Evolutionary conservation across 331 rosid species (phyloP), one percentile per base, ranked within the genome.

Genomic region (Acacia concinna): DNA sequence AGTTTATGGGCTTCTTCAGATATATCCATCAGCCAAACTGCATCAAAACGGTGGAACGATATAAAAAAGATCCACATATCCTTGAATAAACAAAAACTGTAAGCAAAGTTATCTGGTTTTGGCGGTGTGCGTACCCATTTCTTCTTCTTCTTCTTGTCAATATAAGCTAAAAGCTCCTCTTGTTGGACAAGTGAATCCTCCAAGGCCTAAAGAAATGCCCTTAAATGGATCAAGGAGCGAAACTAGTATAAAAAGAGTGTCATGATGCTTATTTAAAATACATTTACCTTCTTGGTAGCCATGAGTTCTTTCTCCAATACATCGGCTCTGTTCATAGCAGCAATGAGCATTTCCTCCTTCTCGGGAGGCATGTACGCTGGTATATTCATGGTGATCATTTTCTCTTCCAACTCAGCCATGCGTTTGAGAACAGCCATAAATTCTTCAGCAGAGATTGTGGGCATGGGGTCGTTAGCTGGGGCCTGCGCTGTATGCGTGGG

Each of bases 331-430:
- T 49, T 67, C 12, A 86, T 49, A 11, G 97, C 92, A 43, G 89
- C 81, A 68, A 88, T 80, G 51, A 95, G 85, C 87, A 90, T 78
- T 69, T 88, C 94, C 83, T 90, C 99, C 88, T 93, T 90, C 83
- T 89, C 96, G 18, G 86, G 89, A 7, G 97, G 96, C 91, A 89
- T 83, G 85, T 66, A 57, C 20, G 76, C 32, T 21, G 80, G 86
- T 38, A 78, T 73, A 73, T 87, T 91, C 82, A 94, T 68, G 81
- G 64, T 79, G n/a, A 43, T 46, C 83, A 86, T 82, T 71, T 84
- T 89, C 82, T 91, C 97, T 88, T 95, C 99, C 87, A 95, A 77
- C 67, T 91, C 98, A 54, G 96, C 94, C 92, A 95, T 93, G 80
- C 97, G 97, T 77, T 93, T 93, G 86, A 93, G 81, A 59, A 88